These are phyloP conservation scores for Populus euphratica DNA, from an alignment of 345 rosid genomes.

Conservation along the genomic window DNA sequence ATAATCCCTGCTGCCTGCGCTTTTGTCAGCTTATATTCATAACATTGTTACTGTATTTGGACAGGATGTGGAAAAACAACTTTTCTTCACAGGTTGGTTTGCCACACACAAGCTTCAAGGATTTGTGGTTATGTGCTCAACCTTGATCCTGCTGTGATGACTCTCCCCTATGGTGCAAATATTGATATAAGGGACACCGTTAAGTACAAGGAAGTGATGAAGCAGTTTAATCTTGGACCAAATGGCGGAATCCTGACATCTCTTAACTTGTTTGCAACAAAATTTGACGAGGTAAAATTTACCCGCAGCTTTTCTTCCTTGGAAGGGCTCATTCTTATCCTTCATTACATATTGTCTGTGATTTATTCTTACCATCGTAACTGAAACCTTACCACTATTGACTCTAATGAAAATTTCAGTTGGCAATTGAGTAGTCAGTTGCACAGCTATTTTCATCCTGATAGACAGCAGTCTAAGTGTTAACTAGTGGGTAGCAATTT, in stretches of 20 bases:
- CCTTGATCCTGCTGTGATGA: slow-evolving; percentile 84
- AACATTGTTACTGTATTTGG: not conserved
- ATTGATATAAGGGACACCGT: slow-evolving; percentile 83
- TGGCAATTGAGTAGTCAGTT: not conserved
- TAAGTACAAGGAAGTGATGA: slow-evolving; percentile 79
- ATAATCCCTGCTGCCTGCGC: not conserved
- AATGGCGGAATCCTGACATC: slow-evolving; percentile 80
- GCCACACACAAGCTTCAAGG: slow-evolving; percentile 61
- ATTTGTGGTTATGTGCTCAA: slow-evolving; percentile 69
- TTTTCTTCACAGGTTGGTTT: slow-evolving; percentile 66
- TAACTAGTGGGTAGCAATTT: not conserved
- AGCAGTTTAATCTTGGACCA: slow-evolving; percentile 74
- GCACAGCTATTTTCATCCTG: not conserved
- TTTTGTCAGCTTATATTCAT: not conserved
- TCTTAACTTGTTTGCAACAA: slow-evolving; percentile 76
- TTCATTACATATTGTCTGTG: not conserved
- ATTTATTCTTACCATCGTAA: not conserved
- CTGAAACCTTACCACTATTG: not conserved
- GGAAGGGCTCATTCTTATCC: not conserved
- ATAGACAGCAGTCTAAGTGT: not conserved
- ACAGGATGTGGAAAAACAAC: slow-evolving; percentile 82
- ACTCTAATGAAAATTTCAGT: not conserved
- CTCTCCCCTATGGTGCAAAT: slow-evolving; percentile 73
- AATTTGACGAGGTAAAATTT: slow-evolving; percentile 65
- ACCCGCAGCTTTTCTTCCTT: not conserved